Percentiles rank a stretch among this genome's conserved stretches.
phyloP scores from a whole-genome alignment of 2,329 filamentous ascomycete species.

The Neoascochyta sp. region DNA sequence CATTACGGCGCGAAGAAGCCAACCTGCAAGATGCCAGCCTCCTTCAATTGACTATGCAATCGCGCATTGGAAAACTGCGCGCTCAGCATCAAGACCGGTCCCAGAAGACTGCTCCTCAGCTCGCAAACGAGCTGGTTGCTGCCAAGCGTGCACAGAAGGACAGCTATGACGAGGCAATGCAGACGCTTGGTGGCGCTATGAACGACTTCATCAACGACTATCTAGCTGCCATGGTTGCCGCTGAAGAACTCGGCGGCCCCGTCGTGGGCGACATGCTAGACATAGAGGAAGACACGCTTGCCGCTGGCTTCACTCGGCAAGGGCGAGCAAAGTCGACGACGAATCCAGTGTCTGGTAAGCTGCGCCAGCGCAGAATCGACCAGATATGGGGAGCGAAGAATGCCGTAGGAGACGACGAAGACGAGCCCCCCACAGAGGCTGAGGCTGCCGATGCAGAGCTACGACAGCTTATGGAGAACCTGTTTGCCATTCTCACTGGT shows the following conservation, averaged over 20 bases:
- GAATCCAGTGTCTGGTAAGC: slow-evolving; percentile 28
- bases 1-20: slow-evolving; percentile 45
- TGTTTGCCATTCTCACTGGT: slow-evolving; percentile 43
- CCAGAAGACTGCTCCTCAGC: slow-evolving; percentile 58
- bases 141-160: slow-evolving; percentile 59
- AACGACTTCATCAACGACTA: slow-evolving; percentile 67
- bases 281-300: slow-evolving; percentile 54
- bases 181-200: slow-evolving; percentile 60
- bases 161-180: slow-evolving; percentile 59
- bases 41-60: slow-evolving; percentile 49
- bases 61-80: slow-evolving; percentile 58
- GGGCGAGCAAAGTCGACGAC: slow-evolving; percentile 46
- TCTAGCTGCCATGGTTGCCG: slow-evolving; percentile 72
- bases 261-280: slow-evolving; percentile 72
- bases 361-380: slow-evolving; percentile 50
- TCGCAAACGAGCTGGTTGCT: slow-evolving; percentile 60
- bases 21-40: slow-evolving; percentile 47
- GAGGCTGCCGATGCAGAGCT: slow-evolving; percentile 49
- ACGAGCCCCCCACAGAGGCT: slow-evolving; percentile 40
- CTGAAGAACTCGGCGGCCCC: slow-evolving; percentile 78
- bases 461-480: slow-evolving; percentile 44
- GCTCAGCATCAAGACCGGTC: slow-evolving; percentile 55
- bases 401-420: slow-evolving; percentile 17
- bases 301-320: slow-evolving; percentile 52
- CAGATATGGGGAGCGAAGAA: slow-evolving; percentile 45